Evolutionary conservation across 768 basidiomycete species (phyloP).

Genomic region (Mycena leptocephala): DNA sequence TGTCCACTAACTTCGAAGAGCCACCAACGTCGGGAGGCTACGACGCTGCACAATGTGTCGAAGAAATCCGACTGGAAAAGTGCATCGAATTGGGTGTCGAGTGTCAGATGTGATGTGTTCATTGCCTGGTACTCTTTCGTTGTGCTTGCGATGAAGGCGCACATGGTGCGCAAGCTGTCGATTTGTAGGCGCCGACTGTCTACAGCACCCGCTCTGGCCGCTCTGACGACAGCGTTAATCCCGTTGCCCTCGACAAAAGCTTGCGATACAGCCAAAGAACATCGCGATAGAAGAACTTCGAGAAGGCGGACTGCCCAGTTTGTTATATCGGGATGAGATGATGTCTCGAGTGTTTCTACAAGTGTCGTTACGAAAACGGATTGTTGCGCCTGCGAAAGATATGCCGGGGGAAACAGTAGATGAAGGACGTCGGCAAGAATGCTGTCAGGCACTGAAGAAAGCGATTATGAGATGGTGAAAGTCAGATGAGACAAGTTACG

Average conservation of each 20-base stretch:
- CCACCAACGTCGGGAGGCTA: slow-evolving; percentile 56
- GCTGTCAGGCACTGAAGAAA: slow-evolving; percentile 43
- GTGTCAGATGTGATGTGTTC: slow-evolving; percentile 6
- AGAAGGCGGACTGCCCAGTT: slow-evolving; percentile 55
- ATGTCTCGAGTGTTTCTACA: slow-evolving; percentile 47
- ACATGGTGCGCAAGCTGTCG: slow-evolving; percentile 57
- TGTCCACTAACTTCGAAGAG: slow-evolving; percentile 53
- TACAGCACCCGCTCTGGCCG: slow-evolving; percentile 50
- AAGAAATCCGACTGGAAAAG: slow-evolving; percentile 59
- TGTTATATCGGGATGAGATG: slow-evolving; percentile 49
- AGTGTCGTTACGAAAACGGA: slow-evolving; percentile 50
- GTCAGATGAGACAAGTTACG: neutral
- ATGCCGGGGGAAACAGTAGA: slow-evolving; percentile 51
- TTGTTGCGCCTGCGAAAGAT: slow-evolving; percentile 42
- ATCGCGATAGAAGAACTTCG: slow-evolving; percentile 47
- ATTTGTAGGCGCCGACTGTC: slow-evolving; percentile 57
- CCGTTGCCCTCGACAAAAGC: slow-evolving; percentile 54
- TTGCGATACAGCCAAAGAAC: slow-evolving; percentile 44
- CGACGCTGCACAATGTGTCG: slow-evolving; percentile 49
- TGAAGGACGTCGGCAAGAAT: slow-evolving; percentile 56
- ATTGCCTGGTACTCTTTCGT: slow-evolving; percentile 33
- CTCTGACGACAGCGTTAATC: slow-evolving; percentile 51
- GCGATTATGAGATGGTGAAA: neutral
- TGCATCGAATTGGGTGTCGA: slow-evolving; percentile 41
- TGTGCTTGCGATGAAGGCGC: slow-evolving; percentile 52